Evolutionary conservation across 169 alveolate genomes (phyloP).

Genomic region (Toxoplasma gondii): DNA sequence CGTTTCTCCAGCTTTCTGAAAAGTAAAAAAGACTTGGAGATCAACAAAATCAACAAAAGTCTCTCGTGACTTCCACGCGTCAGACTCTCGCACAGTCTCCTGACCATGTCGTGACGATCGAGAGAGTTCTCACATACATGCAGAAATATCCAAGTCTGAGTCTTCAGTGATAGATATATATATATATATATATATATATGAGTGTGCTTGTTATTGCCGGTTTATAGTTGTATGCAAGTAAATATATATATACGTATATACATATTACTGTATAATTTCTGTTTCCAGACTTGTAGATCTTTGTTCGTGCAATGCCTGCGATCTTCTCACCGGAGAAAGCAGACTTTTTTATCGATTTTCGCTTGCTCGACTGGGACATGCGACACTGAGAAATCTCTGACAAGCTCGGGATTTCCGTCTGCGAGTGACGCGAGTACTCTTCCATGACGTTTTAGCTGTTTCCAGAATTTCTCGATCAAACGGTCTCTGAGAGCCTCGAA

Average conservation of each 20-base stretch:
- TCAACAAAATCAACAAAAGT: background rate
- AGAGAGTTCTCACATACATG: background rate
- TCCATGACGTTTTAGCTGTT: background rate
- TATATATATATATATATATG: background rate
- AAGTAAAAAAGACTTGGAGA: background rate
- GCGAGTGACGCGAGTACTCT: background rate
- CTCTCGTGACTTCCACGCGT: background rate
- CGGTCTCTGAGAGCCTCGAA: background rate
- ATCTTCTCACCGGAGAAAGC: background rate
- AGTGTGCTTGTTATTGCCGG: background rate
- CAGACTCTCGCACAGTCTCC: background rate
- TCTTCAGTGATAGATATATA: background rate
- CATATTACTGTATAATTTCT: too few species aligned
- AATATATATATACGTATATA: background rate
- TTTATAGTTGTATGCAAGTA: background rate
- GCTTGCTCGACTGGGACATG: background rate
- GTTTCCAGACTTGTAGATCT: background rate
- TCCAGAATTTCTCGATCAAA: background rate
- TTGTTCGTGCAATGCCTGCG: background rate
- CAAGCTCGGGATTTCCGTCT: background rate
- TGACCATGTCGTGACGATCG: background rate
- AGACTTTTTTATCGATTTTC: background rate
- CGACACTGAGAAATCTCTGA: background rate
- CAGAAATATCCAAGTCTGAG: background rate
- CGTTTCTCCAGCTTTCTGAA: background rate